These are phyloP conservation scores for Fusarium begoniae DNA, from an alignment of 2,329 filamentous ascomycete genomes.

Conservation along the genomic window DNA sequence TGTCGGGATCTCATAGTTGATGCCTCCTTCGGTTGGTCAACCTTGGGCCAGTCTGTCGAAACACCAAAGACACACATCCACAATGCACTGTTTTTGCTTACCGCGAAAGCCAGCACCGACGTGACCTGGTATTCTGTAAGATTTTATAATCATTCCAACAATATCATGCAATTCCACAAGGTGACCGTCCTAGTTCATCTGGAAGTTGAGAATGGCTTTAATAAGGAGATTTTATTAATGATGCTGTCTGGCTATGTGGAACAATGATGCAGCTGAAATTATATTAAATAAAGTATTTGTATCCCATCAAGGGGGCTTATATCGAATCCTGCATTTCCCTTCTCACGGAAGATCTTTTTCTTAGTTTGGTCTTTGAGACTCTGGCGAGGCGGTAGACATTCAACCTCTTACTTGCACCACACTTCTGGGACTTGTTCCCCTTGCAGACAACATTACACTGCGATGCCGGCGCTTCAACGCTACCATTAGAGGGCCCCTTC, in stretches of 20 bases:
- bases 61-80: too few relatives aligned
- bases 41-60: background rate
- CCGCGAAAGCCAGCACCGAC: too few relatives aligned
- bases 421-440: conserved; percentile 23
- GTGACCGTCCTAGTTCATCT: fast-evolving
- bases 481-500: conserved; percentile 21
- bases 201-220: background rate
- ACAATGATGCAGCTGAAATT: background rate
- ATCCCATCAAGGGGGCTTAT: background rate
- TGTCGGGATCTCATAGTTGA: background rate
- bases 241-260: fast-evolving
- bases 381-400: conserved; percentile 29
- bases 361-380: conserved; percentile 2
- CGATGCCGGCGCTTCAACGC: conserved; percentile 13
- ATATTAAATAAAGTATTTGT: background rate
- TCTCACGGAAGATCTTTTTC: background rate
- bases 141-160: background rate
- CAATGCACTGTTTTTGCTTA: too few relatives aligned
- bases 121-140: too few relatives aligned
- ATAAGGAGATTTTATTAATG: background rate
- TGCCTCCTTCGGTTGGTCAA: background rate
- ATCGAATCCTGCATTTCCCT: background rate
- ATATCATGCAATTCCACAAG: background rate
- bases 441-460: conserved; percentile 25
- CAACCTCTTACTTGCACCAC: conserved; percentile 18